Evolutionary conservation across 202 grass and related monocot genomes (phyloP).

Genomic region (Schoenoplectus tabernaemontani): DNA sequence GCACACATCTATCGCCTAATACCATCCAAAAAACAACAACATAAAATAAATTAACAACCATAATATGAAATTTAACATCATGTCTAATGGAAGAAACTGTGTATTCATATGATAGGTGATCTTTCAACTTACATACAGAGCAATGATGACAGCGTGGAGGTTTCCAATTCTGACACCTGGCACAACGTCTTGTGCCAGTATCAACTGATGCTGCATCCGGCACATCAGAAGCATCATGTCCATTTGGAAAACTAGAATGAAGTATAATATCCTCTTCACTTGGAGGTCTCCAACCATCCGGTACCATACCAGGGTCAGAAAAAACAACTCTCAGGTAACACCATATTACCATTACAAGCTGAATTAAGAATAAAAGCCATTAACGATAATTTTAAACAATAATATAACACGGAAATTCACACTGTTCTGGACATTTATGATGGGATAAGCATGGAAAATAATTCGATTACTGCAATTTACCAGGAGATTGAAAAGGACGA

Average conservation of each 20-base stretch:
- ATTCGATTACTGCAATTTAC: constrained; percentile 23
- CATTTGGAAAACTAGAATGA: constrained; percentile 22
- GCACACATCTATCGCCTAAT: constrained; percentile 83
- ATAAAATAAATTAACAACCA: constrained; percentile 11
- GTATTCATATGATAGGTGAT: not conserved
- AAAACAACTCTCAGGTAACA: constrained; percentile 85
- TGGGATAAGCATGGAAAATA: not conserved
- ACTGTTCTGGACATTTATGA: not conserved
- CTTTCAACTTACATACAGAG: constrained; percentile 68
- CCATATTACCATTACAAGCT: constrained; percentile 89
- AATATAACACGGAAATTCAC: too few species aligned
- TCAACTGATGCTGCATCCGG: constrained; percentile 32
- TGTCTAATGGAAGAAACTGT: not conserved
- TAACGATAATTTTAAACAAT: not conserved
- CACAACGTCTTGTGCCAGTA: constrained; percentile 39
- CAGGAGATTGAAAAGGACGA: constrained; percentile 55
- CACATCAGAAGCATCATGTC: constrained; percentile 25
- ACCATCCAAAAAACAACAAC: constrained; percentile 13
- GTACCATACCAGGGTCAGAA: constrained; percentile 67
- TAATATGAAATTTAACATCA: not conserved
- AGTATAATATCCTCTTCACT: constrained; percentile 34
- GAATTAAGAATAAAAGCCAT: constrained; percentile 55
- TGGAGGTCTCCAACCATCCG: constrained; percentile 61
- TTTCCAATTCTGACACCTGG: constrained; percentile 72
- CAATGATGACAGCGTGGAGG: constrained; percentile 91